Base-by-base conservation (phyloP, 1,284 basidiomycete genomes). In the Heimioporus retisporus region DNA sequence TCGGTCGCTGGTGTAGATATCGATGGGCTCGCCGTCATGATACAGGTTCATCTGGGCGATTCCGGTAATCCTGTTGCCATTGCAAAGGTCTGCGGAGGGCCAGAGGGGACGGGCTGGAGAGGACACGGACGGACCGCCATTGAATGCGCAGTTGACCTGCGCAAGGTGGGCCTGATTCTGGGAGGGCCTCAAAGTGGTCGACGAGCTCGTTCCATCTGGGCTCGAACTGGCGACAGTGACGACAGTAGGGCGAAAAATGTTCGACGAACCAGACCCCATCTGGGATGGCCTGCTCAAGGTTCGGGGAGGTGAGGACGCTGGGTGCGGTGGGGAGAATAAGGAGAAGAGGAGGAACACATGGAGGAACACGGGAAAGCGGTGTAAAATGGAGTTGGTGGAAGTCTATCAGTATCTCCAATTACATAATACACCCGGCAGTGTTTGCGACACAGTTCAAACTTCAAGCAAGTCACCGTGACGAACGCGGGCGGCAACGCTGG, bases 181-280 rank as follows among this genome's bases (percentile, higher is more conserved):
- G 79, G 50, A 86, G 82, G 55, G 80, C 77, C 66, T 88, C 84
- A 64, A 88, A 89, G 48, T 92, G 86, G 40, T 82, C 78, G 2
- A 87, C 87, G 6, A 98, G 83, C 59, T 90, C 81, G 48, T 88
- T 84, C 96, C 97, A 99, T 44, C 91, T 96, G 0, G 96, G 95
- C 14, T 90, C 88, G 71, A 96, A 96, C 1, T 80, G 72, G 53
- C 84, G 85, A 79, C 95, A 96, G 75, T 96, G 94, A n/a, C 78
- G 76, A 75, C 95, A 96, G 71, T 89, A 93, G 0, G 95, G 95
- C 2, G 91, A 93, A 79, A 88, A 94, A 78, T 90, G 88, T 72
- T 94, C 92, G 63, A 94, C 81, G 70, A 94, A 88, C 93, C 93
- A 96, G n/a, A 91, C 80, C 11, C 94, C 94, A 0, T 83, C 72